Evolutionary conservation across 2,329 filamentous ascomycete genomes (phyloP), one percentile per base, ranked within the genome.

Genomic region (Dryadomyces sulphureus): DNA sequence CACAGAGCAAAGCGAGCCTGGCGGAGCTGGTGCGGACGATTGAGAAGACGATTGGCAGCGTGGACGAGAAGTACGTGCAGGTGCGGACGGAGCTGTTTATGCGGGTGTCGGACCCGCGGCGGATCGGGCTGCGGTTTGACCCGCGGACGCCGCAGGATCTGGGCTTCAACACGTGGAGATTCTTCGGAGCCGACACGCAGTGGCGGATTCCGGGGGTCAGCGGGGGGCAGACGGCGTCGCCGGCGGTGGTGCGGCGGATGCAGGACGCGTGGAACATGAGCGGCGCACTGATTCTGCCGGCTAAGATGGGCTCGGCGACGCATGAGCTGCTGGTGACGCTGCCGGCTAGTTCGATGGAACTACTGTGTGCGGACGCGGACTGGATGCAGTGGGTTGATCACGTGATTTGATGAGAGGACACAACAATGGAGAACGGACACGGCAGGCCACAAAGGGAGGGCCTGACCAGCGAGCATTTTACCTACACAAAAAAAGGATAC

Each of bases 151-250:
- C 63, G 2, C 57, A 61, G 43, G 57, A 61, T 36, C 57, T 69
- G 35, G 60, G 60, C 11, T 65, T 69, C 57, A 69, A 69, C 50
- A 67, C 65, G 5, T 69, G 66, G 66, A 57, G 64, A 7, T 59
- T 62, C 47, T 63, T 69, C 50, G 66, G 66, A 1, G 63, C 60
- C 20, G 64, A 68, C 48, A 59, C 61, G 5, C 52, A 57, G 49
- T 69, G 65, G 56, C 24, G 41, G 7, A 53, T 63, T 12, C 56
- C 60, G 0, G 59, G 59, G 4, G 38, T 52, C n/a, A 11, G 16
- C 3, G 4, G 12, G 8, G 20, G 27, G 16, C 11, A 19, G 6
- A n/a, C 45, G 21, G 21, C 44, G 17, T 49, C 42, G 43, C 53
- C 61, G 0, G 60, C 60, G n/a, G 51, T 54, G 2, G 53, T 64